phyloP scores from a whole-genome alignment of 257 asterid genomes.

The Nicotiana tomentosiformis region DNA sequence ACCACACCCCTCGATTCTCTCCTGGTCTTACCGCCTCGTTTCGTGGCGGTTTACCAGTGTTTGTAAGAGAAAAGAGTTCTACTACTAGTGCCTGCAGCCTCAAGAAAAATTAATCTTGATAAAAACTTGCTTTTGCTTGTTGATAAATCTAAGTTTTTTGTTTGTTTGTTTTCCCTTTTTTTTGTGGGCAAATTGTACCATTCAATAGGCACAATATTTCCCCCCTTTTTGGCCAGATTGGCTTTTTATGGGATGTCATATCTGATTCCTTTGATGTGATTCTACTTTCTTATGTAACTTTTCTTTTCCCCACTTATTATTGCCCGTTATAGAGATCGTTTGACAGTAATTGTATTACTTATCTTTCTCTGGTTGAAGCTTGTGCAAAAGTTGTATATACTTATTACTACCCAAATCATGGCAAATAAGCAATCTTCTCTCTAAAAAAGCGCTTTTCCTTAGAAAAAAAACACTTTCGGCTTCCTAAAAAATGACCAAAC shows the following conservation, averaged over 20 bases:
- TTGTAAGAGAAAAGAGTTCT: slow-evolving; percentile 19
- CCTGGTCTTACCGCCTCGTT: slow-evolving; percentile 75
- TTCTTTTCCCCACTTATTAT: background rate
- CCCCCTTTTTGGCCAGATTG: background rate
- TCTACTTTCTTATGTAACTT: background rate
- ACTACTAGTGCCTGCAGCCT: background rate
- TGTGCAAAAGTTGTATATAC: too few species aligned
- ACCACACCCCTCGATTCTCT: slow-evolving; percentile 33
- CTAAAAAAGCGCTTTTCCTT: too few species aligned
- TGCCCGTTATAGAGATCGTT: background rate
- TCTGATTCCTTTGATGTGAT: background rate
- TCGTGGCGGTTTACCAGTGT: slow-evolving; percentile 41
- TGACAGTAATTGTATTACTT: too few species aligned
- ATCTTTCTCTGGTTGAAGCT: background rate
- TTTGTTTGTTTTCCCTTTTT: background rate
- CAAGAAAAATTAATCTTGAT: background rate
- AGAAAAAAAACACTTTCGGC: too few species aligned
- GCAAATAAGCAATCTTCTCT: too few species aligned
- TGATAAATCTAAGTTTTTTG: background rate
- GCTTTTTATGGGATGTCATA: background rate
- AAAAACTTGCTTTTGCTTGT: background rate
- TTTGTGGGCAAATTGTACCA: background rate
- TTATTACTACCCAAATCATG: too few species aligned
- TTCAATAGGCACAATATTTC: background rate
- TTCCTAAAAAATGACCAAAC: too few species aligned